Percentiles rank a stretch among this genome's conserved stretches.
phyloP scores from a whole-genome alignment of 2,329 filamentous ascomycete species.

The Verticillium nubilum region DNA sequence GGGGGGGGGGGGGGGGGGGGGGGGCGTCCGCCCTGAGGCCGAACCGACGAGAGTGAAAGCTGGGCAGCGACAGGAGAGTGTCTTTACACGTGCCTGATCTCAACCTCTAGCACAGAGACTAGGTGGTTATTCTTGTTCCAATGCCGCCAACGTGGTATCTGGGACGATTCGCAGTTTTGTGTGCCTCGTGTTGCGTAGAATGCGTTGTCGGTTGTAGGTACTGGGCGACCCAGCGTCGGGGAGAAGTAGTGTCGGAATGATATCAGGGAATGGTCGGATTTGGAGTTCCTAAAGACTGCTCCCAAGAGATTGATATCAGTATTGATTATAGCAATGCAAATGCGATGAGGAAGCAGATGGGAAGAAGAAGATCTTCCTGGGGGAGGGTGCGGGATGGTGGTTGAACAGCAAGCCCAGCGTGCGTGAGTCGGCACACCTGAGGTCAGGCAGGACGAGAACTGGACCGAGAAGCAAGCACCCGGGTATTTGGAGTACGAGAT shows the following conservation, averaged over 20 bases:
- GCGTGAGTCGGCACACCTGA: neutral
- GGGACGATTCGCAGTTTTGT: neutral
- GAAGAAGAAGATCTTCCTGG: no score
- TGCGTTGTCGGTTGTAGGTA: neutral
- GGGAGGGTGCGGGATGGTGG: neutral
- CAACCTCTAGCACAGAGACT: neutral
- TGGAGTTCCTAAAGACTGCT: neutral
- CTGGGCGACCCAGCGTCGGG: neutral
- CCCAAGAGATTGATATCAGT: neutral
- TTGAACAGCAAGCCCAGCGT: neutral
- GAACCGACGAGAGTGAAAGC: neutral
- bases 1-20: neutral
- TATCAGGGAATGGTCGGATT: neutral
- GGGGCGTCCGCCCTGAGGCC: neutral
- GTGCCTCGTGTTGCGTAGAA: neutral
- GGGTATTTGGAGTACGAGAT: neutral
- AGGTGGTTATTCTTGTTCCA: neutral
- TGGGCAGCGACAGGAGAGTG: neutral
- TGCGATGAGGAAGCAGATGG: neutral
- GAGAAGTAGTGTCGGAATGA: neutral
- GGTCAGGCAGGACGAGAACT: neutral
- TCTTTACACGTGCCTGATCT: neutral
- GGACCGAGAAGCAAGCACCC: neutral
- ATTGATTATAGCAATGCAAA: neutral
- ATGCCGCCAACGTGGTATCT: neutral